Evolutionary conservation across 495 filamentous ascomycete genomes (phyloP), one percentile per base, ranked within the genome.

Genomic region (Penicillium goetzii): DNA sequence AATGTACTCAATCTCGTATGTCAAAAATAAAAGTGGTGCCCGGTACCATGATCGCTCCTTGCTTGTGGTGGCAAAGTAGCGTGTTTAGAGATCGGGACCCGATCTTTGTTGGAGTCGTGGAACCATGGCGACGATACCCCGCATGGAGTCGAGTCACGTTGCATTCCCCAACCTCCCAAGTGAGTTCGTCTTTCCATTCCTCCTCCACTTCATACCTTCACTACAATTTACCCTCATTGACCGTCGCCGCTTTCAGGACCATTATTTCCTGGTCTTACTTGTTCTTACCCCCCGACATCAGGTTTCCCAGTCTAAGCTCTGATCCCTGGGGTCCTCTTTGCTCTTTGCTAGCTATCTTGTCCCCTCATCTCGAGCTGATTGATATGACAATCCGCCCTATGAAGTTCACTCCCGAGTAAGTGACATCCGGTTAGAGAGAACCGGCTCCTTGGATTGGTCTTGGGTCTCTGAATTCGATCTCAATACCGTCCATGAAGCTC

Each of bases 381-480:
- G 72, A 69, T 63, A 91, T 91, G 88, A 86, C 86, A 55, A 80
- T 89, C 66, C 81, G 83, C 66, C 84, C 87, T 7, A 85, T 84
- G 70, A 89, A 88, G 67, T 91, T 92, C 75, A 91, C 87, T 1
- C 89, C 90, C 7, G 86, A 92, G 86, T 84, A 74, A 67, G 76
- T 73, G 1, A 8, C 47, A 12, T 12, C 55, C 45, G 38, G 6
- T 53, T 30, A 14, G 11, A 11, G 12, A 38, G 0, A 4, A 49
- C 15, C 0, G 3, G n/a, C 10, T n/a, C 7, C 1, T 14, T 49
- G 23, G 6, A 14, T n/a, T 25, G 40, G 40, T 9, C n/a, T 43
- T 19, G 6, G 9, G 19, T 1, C n/a, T 43, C 11, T 9, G n/a
- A n/a, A n/a, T 9, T 43, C 15, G 40, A 17, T 17, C n/a, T 5